These are phyloP conservation scores for Chaetomium olivaceum DNA, from an alignment of 2,329 filamentous ascomycete species.

Conservation along the genomic window DNA sequence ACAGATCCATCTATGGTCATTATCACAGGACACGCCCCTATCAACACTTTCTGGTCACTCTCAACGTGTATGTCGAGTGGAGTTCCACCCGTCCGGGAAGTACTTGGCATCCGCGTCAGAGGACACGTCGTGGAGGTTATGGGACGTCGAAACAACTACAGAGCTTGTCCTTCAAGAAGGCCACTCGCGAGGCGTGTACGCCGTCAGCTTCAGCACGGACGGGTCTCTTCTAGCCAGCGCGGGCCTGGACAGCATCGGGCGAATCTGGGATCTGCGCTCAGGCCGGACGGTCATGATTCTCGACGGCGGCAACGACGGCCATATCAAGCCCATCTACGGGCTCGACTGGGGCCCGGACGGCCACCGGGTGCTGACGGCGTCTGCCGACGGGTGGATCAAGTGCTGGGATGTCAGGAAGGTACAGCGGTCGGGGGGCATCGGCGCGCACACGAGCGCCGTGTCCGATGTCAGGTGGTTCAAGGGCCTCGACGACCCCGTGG, in stretches of 20 bases:
- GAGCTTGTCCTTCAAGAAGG: constrained; percentile 90
- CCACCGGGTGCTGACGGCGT: constrained; percentile 88
- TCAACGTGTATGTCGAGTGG: constrained; percentile 84
- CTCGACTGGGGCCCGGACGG: constrained; percentile 92
- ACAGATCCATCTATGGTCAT: constrained; percentile 84
- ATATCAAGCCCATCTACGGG: constrained; percentile 88
- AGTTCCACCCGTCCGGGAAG: constrained; percentile 88
- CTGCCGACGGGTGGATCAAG: constrained; percentile 92
- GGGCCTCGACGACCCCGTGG: constrained; percentile 72
- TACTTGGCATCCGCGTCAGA: constrained; percentile 93
- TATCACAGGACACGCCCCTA: constrained; percentile 81
- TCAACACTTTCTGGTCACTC: constrained; percentile 80
- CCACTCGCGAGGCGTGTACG: constrained; percentile 89
- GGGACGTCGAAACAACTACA: constrained; percentile 84
- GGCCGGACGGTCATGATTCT: constrained; percentile 95
- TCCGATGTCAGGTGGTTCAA: constrained; percentile 95
- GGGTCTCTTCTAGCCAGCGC: constrained; percentile 87
- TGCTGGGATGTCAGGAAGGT: constrained; percentile 97
- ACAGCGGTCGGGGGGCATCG: constrained; percentile 77
- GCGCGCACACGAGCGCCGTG: constrained; percentile 87
- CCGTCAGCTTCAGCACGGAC: constrained; percentile 85
- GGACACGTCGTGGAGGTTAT: constrained; percentile 94
- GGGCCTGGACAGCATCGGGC: constrained; percentile 91
- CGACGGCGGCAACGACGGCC: constrained; percentile 77
- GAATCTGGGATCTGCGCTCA: constrained; percentile 92